Conservation (phyloP, 1,139 yeast species). For the Scheffersomyces stambukii region DNA sequence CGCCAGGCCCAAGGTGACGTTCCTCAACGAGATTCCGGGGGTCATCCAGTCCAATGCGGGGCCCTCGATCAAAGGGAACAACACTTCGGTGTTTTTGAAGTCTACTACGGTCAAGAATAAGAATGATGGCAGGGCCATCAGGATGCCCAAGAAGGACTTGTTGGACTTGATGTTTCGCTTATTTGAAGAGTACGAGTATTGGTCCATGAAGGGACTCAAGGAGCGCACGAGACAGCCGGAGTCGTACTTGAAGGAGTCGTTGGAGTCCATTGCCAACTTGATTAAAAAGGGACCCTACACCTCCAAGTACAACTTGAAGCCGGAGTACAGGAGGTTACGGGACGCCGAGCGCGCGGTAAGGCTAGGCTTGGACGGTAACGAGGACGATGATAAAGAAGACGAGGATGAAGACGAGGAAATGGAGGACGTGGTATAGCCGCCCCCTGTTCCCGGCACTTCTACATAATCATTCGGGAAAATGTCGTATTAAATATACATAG, state of each 20-base stretch:
- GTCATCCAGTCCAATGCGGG: conserved; percentile 83
- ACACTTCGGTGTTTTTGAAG: conserved; percentile 58
- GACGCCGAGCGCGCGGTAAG: conserved; percentile 73
- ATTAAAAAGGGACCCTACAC: conserved; percentile 97
- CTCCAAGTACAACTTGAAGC: conserved; percentile 81
- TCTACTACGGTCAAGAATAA: conserved; percentile 29
- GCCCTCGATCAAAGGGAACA: conserved; percentile 68
- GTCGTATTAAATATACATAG: conserved; percentile 16
- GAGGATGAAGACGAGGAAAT: conserved; percentile 46
- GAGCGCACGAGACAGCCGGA: conserved; percentile 97
- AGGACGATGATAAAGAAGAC: conserved; percentile 43
- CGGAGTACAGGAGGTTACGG: conserved; percentile 79
- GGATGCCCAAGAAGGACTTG: conserved; percentile 91
- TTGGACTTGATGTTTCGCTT: conserved; percentile 82
- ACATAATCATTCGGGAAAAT: not conserved
- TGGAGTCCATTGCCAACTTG: conserved; percentile 84
- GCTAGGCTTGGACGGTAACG: conserved; percentile 41
- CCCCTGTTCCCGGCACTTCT: not conserved
- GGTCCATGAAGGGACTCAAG: conserved; percentile 92
- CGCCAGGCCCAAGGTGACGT: conserved; percentile 68
- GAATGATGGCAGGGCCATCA: conserved; percentile 82
- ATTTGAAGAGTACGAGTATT: conserved; percentile 93
- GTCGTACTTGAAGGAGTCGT: conserved; percentile 81
- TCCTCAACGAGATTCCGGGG: conserved; percentile 82
- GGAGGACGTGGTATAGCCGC: conserved; percentile 28